Percentiles rank a stretch among this genome's conserved stretches.
These are phyloP conservation scores for Pisolithus thermaeus DNA, from an alignment of 1,284 basidiomycete species.

Conservation along the genomic window DNA sequence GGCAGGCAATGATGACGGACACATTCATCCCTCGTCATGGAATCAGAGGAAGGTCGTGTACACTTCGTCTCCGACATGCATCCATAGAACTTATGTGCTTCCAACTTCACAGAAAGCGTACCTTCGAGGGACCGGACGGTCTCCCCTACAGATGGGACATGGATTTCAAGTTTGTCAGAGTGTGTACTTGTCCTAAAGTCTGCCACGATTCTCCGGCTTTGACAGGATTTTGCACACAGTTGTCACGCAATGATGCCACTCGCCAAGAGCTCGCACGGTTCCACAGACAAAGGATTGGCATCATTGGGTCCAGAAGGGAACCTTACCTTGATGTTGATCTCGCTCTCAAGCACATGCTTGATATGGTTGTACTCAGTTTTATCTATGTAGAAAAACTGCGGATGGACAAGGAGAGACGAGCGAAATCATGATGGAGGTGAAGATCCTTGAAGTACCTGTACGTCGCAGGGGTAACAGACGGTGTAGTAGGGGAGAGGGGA, in stretches of 20 bases:
- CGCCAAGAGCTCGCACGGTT: slow-evolving; percentile 25
- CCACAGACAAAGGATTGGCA: slow-evolving; percentile 16
- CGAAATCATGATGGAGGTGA: slow-evolving; percentile 11
- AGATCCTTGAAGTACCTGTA: neutral
- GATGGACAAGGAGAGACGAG: slow-evolving; percentile 20
- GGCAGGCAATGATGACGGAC: slow-evolving; percentile 14
- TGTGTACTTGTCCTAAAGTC: slow-evolving; percentile 4
- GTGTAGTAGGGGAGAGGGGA: too few species aligned
- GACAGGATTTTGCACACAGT: slow-evolving; percentile 8
- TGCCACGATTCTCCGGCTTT: neutral
- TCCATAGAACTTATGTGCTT: neutral
- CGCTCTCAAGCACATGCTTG: slow-evolving; percentile 31
- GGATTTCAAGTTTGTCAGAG: slow-evolving; percentile 9
- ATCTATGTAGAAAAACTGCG: slow-evolving; percentile 37
- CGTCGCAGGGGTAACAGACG: neutral
- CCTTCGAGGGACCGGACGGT: slow-evolving; percentile 25
- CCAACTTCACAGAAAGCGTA: slow-evolving; percentile 17
- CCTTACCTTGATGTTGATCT: slow-evolving; percentile 30
- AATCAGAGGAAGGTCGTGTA: slow-evolving; percentile 19
- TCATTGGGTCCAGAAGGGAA: slow-evolving; percentile 18
- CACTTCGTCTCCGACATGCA: too few species aligned
- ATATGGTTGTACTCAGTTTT: slow-evolving; percentile 36
- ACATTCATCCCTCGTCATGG: slow-evolving; percentile 24
- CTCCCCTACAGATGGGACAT: slow-evolving; percentile 25
- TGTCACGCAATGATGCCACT: slow-evolving; percentile 16